These are phyloP conservation scores for Daedaleopsis sinensis DNA, from an alignment of 768 basidiomycete genomes.

Conservation along the genomic window DNA sequence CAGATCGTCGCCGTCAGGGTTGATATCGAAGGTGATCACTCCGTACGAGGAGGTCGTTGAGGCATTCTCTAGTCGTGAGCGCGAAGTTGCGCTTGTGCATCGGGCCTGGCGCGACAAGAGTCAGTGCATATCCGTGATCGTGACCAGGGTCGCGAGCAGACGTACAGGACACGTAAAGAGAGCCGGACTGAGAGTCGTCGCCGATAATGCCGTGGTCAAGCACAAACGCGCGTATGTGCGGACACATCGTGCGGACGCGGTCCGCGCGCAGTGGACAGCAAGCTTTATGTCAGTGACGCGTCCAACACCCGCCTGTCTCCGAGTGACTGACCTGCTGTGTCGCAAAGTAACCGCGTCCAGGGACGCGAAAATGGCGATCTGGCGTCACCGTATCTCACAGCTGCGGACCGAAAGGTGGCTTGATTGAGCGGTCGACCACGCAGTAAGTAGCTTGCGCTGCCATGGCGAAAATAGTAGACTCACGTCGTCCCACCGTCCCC, in stretches of 20 bases:
- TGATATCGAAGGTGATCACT: slow-evolving; percentile 63
- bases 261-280: not conserved
- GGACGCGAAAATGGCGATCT: slow-evolving; percentile 72
- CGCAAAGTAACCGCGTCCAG: slow-evolving; percentile 59
- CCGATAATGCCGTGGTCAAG: slow-evolving; percentile 72
- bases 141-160: too few relatives aligned
- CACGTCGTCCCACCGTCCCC: slow-evolving; percentile 47
- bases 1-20: slow-evolving; percentile 46
- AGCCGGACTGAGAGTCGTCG: slow-evolving; percentile 54
- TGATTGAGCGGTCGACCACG: too few relatives aligned
- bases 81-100: slow-evolving; percentile 71
- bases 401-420: too few relatives aligned
- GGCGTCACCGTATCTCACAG: slow-evolving; percentile 64
- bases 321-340: slow-evolving; percentile 65
- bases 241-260: slow-evolving; percentile 37
- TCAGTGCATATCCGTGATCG: not conserved
- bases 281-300: too few relatives aligned
- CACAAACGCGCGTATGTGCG: slow-evolving; percentile 64
- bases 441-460: not conserved
- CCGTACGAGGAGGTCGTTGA: slow-evolving; percentile 61
- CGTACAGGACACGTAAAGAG: slow-evolving; percentile 53
- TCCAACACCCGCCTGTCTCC: too few relatives aligned
- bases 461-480: slow-evolving; percentile 18
- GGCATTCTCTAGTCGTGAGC: slow-evolving; percentile 55
- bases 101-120: slow-evolving; percentile 41